Conservation (phyloP, 257 asterid genomes). For the Solanum ossicruentum region DNA sequence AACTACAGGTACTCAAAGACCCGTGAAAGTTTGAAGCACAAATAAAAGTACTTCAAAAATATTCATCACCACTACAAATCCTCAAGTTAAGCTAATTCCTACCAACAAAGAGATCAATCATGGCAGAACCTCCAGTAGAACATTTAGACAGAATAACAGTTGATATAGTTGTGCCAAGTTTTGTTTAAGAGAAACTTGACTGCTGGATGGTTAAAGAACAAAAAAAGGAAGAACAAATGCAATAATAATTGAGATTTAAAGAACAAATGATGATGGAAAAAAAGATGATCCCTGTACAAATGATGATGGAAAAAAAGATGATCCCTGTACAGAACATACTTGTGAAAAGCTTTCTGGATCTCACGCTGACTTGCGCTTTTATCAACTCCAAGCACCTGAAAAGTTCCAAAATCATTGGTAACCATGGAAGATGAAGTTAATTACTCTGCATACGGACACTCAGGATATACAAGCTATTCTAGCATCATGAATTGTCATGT, state of each 20-base stretch:
- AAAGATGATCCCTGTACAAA: neutral
- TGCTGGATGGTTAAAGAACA: neutral
- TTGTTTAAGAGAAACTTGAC: neutral
- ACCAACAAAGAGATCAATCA: neutral
- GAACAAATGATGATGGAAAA: neutral
- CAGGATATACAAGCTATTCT: neutral
- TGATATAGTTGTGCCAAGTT: neutral
- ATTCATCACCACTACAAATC: neutral
- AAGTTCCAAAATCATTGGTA: neutral
- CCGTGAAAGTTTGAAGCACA: neutral
- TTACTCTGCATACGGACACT: neutral
- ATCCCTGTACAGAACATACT: conserved; percentile 26
- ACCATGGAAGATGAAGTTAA: neutral
- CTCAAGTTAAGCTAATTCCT: neutral
- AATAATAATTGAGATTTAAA: neutral
- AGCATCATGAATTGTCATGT: neutral
- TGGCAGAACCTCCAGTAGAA: neutral
- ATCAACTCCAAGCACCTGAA: conserved; percentile 86
- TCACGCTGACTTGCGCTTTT: conserved; percentile 70
- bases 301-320: neutral
- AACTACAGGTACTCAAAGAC: neutral
- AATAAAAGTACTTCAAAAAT: neutral
- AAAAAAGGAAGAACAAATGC: neutral
- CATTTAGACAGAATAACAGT: neutral
- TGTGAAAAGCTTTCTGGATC: conserved; percentile 94